A percentile compares a stretch with the other conserved stretches of the same genome.
phyloP scores from a whole-genome alignment of 257 asterid genomes.

The Gentiana straminea region DNA sequence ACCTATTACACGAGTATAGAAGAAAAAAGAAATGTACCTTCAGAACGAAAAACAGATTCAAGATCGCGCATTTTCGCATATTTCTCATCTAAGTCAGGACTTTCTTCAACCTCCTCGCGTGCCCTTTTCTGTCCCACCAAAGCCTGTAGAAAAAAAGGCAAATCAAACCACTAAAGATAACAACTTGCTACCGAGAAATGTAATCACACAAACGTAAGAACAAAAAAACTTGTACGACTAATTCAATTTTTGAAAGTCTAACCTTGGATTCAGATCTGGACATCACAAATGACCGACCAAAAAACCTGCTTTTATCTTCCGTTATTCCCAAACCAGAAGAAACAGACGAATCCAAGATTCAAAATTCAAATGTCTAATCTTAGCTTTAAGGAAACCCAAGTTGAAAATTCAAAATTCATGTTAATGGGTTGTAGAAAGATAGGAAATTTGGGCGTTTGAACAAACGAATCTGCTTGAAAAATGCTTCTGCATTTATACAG shows the following conservation, averaged over 20 bases:
- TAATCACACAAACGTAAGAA: background rate
- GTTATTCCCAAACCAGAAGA: background rate
- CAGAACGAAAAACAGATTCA: slow-evolving; percentile 20
- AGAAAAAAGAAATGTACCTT: slow-evolving; percentile 17
- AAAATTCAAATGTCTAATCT: slow-evolving; percentile 6
- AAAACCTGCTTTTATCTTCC: slow-evolving; percentile 15
- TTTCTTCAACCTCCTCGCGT: slow-evolving; percentile 19
- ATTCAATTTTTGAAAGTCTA: background rate
- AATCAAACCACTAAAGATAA: background rate
- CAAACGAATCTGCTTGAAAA: background rate
- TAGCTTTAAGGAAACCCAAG: slow-evolving; percentile 3
- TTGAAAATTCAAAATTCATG: slow-evolving; percentile 1
- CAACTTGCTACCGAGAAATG: background rate
- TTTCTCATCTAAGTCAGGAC: slow-evolving; percentile 17
- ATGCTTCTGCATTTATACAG: no score
- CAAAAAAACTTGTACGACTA: background rate
- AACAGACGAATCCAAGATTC: background rate
- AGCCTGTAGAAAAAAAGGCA: slow-evolving; percentile 14
- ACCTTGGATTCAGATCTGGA: slow-evolving; percentile 29
- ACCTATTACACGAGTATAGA: background rate
- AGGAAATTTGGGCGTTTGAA: background rate
- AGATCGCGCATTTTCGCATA: slow-evolving; percentile 30
- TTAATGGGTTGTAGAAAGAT: background rate
- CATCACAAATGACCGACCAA: slow-evolving; percentile 10
- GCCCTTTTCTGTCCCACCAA: slow-evolving; percentile 24